Evolutionary conservation across 768 basidiomycete species (phyloP).

Genomic region (Grammothele lineata): DNA sequence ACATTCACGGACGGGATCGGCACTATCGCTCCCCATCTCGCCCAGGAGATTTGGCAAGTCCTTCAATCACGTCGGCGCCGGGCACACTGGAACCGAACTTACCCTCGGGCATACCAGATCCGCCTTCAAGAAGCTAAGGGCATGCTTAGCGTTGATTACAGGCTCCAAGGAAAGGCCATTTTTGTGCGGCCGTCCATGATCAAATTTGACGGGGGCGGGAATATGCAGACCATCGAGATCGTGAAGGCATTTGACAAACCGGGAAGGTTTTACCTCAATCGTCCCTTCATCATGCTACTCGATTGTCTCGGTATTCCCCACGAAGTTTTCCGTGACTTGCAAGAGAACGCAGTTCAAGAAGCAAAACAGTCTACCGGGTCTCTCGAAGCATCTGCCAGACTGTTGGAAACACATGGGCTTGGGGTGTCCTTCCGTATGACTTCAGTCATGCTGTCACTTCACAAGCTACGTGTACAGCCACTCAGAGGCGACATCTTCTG

Average conservation of each 20-base stretch:
- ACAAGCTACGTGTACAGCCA: conserved; percentile 41
- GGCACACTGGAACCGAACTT: conserved; percentile 29
- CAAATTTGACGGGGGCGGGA: conserved; percentile 51
- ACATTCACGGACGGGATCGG: conserved; percentile 73
- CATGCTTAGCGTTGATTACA: conserved; percentile 56
- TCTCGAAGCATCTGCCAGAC: conserved; percentile 38
- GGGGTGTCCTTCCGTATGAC: conserved; percentile 53
- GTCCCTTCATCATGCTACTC: conserved; percentile 64
- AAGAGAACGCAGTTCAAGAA: conserved; percentile 46
- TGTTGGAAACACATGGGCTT: conserved; percentile 55
- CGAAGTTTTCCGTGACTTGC: conserved; percentile 48
- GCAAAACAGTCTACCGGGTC: conserved; percentile 40
- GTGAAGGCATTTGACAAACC: conserved; percentile 61
- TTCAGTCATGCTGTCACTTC: conserved; percentile 46
- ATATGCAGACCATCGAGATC: conserved; percentile 51
- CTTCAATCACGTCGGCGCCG: conserved; percentile 36
- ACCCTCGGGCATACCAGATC: conserved; percentile 56
- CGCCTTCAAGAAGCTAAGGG: conserved; percentile 67
- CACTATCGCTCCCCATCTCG: conserved; percentile 52
- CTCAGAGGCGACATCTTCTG: conserved; percentile 44
- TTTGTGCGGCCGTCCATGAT: conserved; percentile 58
- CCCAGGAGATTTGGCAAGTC: conserved; percentile 42
- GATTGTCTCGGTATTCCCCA: conserved; percentile 55
- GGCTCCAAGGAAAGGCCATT: conserved; percentile 43
- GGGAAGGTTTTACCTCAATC: conserved; percentile 51